Evolutionary conservation across 2,329 filamentous ascomycete genomes (phyloP).

Genomic region (Macrophomina pseudophaseolina): DNA sequence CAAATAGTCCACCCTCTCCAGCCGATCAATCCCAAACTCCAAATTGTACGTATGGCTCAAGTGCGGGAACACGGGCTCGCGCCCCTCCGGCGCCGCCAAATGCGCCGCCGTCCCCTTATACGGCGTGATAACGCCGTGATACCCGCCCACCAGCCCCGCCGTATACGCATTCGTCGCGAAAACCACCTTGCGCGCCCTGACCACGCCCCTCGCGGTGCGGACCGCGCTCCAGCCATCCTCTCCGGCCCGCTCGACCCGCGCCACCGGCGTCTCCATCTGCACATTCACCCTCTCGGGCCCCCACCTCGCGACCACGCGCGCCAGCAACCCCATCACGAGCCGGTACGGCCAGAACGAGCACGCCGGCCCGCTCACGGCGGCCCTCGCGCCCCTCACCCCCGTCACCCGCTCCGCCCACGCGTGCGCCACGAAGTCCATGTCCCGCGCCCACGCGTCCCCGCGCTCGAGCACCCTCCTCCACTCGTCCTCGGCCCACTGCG

Average conservation of each 20-base stretch:
- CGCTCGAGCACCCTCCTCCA: not conserved
- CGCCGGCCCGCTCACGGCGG: not conserved
- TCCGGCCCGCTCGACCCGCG: not conserved
- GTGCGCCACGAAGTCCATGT: not conserved
- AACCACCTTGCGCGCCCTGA: slow-evolving; percentile 30
- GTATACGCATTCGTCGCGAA: slow-evolving; percentile 39
- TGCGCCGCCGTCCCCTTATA: slow-evolving; percentile 36
- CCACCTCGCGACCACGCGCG: not conserved
- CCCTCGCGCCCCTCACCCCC: not conserved
- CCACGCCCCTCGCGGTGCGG: not conserved
- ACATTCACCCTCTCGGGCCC: not conserved
- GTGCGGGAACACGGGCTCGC: slow-evolving; percentile 29
- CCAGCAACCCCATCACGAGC: slow-evolving; percentile 6
- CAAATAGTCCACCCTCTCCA: slow-evolving; percentile 43
- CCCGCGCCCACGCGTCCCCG: slow-evolving; percentile 31
- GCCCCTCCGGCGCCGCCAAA: slow-evolving; percentile 16
- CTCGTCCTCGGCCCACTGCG: not conserved
- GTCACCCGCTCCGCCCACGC: not conserved
- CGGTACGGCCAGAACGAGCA: slow-evolving; percentile 9
- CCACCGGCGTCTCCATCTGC: slow-evolving; percentile 19
- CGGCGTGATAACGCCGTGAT: slow-evolving; percentile 44
- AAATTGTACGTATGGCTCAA: slow-evolving; percentile 37
- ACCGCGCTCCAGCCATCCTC: not conserved
- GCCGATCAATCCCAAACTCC: not conserved
- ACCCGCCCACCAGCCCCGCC: slow-evolving; percentile 36